Conservation (phyloP, 2,329 filamentous ascomycete species). For the Tolypocladium inflatum region DNA sequence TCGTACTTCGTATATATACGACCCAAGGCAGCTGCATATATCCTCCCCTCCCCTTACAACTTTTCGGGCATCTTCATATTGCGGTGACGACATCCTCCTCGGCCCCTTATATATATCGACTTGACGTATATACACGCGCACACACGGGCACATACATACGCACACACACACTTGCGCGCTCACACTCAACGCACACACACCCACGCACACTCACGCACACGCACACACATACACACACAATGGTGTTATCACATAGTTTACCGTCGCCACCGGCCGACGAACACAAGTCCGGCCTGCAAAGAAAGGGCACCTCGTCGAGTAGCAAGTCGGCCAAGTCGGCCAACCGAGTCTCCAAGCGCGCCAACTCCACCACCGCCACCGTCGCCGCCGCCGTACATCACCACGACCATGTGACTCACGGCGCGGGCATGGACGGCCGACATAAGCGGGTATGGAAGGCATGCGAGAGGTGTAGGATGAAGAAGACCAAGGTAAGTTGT, state of each 20-base stretch:
- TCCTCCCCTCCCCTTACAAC: not conserved
- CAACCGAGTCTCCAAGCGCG: constrained; percentile 42
- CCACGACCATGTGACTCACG: constrained; percentile 24
- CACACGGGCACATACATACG: not conserved
- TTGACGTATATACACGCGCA: not conserved
- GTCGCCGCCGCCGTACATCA: constrained; percentile 22
- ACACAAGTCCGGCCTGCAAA: constrained; percentile 23
- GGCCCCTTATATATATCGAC: not conserved
- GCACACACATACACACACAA: constrained; percentile 4
- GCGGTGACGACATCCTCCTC: not conserved
- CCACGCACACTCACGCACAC: not conserved
- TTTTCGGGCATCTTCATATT: not conserved
- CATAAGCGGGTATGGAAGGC: constrained; percentile 60
- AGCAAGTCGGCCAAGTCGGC: constrained; percentile 32
- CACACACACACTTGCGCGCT: not conserved
- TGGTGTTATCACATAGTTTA: constrained; percentile 38
- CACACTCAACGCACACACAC: not conserved
- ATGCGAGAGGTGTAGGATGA: constrained; percentile 58
- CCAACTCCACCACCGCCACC: constrained; percentile 26
- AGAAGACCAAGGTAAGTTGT: constrained; percentile 53
- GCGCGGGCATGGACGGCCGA: constrained; percentile 37
- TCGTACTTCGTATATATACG: not conserved
- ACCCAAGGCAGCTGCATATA: not conserved
- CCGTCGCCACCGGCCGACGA: constrained; percentile 45
- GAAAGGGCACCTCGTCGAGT: constrained; percentile 24